phyloP scores from a whole-genome alignment of 768 basidiomycete genomes.

The Panus rudis region DNA sequence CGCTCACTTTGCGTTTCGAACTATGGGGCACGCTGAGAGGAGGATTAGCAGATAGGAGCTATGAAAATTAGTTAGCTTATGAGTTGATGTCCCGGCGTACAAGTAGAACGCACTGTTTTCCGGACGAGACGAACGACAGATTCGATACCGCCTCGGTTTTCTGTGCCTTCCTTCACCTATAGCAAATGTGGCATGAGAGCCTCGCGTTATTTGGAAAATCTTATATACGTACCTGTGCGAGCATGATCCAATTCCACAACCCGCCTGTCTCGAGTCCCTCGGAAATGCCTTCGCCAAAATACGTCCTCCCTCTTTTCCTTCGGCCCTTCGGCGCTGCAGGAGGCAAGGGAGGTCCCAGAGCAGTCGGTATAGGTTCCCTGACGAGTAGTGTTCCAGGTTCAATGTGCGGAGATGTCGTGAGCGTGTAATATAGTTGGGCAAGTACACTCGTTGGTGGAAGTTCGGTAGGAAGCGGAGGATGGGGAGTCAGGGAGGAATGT shows the following conservation, averaged over 20 bases:
- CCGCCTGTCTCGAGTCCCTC: constrained; percentile 36
- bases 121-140: constrained; percentile 63
- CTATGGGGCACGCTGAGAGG: constrained; percentile 59
- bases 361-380: constrained; percentile 39
- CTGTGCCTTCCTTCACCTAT: constrained; percentile 81
- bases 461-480: constrained; percentile 40
- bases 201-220: constrained; percentile 2
- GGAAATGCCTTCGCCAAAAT: constrained; percentile 52
- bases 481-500: constrained; percentile 17
- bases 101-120: constrained; percentile 49
- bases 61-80: not conserved
- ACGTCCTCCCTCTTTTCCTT: constrained; percentile 60
- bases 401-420: constrained; percentile 60
- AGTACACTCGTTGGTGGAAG: constrained; percentile 45
- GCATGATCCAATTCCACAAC: constrained; percentile 73
- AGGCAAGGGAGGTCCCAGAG: constrained; percentile 57
- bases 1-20: constrained; percentile 48
- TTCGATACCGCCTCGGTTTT: constrained; percentile 72
- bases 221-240: constrained; percentile 52
- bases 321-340: constrained; percentile 49
- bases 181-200: not conserved
- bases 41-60: constrained; percentile 56
- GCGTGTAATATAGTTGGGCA: constrained; percentile 41
- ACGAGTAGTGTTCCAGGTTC: constrained; percentile 55
- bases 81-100: not conserved